These are phyloP conservation scores for Lolium multiflorum DNA, from an alignment of 176 grass and related monocot species.

Conservation along the genomic window DNA sequence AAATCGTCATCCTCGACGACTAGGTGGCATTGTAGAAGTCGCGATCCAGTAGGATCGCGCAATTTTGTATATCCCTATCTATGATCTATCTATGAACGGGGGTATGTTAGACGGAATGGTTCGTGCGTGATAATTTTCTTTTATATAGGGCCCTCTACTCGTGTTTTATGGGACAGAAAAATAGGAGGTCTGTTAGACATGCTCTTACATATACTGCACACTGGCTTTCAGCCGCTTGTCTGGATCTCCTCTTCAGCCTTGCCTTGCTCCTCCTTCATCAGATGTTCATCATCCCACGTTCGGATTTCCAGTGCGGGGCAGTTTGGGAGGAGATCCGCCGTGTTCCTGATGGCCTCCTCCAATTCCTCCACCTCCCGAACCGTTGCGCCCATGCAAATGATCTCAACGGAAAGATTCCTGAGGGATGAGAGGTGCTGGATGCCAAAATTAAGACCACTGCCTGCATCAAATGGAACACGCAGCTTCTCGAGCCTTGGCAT, in stretches of 20 bases:
- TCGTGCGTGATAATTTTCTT: too few relatives aligned
- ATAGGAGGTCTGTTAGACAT: too few relatives aligned
- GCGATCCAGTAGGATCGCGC: too few relatives aligned
- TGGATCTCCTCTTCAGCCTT: slow-evolving; percentile 3
- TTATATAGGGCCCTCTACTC: too few relatives aligned
- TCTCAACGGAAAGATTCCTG: not conserved
- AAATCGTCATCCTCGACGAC: too few relatives aligned
- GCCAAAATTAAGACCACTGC: slow-evolving; percentile 19
- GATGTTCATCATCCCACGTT: slow-evolving; percentile 20
- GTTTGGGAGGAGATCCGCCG: not conserved
- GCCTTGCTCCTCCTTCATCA: slow-evolving; percentile 12
- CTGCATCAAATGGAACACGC: not conserved
- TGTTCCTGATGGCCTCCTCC: slow-evolving; percentile 34
- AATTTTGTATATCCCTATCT: too few relatives aligned
- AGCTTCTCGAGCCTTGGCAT: slow-evolving; percentile 37
- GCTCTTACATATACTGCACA: slow-evolving; percentile 10
- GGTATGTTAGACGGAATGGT: too few relatives aligned
- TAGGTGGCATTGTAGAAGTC: too few relatives aligned
- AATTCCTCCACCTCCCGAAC: slow-evolving; percentile 22
- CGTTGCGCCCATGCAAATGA: slow-evolving; percentile 11
- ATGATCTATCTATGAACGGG: too few relatives aligned
- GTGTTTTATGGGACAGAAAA: too few relatives aligned
- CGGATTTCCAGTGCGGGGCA: not conserved
- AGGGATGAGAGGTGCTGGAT: slow-evolving; percentile 41
- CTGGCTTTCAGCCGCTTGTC: not conserved